Evolutionary conservation across 495 filamentous ascomycete genomes (phyloP), one percentile per base, ranked within the genome.

Genomic region (Trypethelium eluteriae): DNA sequence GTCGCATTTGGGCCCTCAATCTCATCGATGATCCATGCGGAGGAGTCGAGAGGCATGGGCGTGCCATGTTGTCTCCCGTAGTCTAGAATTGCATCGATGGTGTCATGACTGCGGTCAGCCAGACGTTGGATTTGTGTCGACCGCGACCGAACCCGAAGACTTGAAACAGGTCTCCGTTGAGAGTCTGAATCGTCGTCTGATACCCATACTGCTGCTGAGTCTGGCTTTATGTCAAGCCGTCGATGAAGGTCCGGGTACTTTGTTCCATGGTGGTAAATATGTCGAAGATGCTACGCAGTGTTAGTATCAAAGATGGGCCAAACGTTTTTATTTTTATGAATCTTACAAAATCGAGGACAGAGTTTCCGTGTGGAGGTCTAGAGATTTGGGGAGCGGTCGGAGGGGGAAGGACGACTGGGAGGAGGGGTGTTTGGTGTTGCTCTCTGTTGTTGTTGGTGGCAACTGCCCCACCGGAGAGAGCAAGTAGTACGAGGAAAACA

Each of bases 181-280:
- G 53, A 35, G 7, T 6, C 36, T 14, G 53, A 59, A 32, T 81
- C 84, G 72, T 89, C 90, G 69, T 90, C 89, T 44, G 84, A 84
- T 38, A 90, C 79, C 80, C 79, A 86, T 38, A 92, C 76, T 62
- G 79, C 75, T 5, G 89, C 87, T 25, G 25, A 25, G 16, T 87
- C 80, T 2, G 83, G 75, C 16, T 83, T 77, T 62, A 97, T 79
- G 75, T 97, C 92, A 49, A 88, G 80, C 71, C 86, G 86, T 49
- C 84, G 81, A 72, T 96, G 89, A 18, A 95, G 83, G 18, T 83
- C 76, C 6, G 90, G 90, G 68, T 96, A 83, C 69, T 85, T 78
- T 74, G 89, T 86, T 5, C 92, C 94, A 74, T 96, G 93, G 72
- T 94, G 92, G 77, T 91, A 92, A 64, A 98, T 86, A 76, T 98